phyloP scores from a whole-genome alignment of 2,329 filamentous ascomycete genomes.

The Diaporthe sp. region DNA sequence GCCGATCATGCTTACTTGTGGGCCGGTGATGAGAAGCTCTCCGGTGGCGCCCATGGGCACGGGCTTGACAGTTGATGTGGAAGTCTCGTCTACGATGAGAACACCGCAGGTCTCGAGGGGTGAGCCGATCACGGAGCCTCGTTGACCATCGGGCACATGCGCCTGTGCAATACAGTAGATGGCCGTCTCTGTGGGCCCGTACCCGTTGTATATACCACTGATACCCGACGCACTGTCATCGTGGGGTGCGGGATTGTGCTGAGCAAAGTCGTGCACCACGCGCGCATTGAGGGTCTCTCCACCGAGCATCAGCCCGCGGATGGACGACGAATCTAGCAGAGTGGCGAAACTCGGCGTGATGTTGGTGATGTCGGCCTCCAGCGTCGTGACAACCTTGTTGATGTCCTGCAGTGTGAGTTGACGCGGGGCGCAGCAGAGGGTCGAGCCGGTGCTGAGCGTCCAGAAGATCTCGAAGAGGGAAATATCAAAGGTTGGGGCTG shows the following conservation, averaged over 20 bases:
- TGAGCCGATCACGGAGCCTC: constrained; percentile 50
- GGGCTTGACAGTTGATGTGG: constrained; percentile 22
- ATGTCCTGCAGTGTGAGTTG: constrained; percentile 33
- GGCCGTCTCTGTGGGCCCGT: constrained; percentile 43
- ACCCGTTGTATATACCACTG: constrained; percentile 39
- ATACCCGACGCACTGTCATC: constrained; percentile 32
- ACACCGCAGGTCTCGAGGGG: constrained; percentile 48
- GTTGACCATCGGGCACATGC: constrained; percentile 37
- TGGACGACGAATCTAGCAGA: constrained; percentile 15
- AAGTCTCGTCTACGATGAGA: constrained; percentile 42
- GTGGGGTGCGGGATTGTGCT: constrained; percentile 21
- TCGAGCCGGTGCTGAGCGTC: constrained; percentile 26
- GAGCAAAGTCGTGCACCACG: constrained; percentile 46
- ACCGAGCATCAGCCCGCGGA: constrained; percentile 46
- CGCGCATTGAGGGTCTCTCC: constrained; percentile 47
- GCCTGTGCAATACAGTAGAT: constrained; percentile 40
- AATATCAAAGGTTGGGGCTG: constrained; percentile 34
- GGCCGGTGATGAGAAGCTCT: constrained; percentile 36
- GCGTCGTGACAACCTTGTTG: constrained; percentile 29
- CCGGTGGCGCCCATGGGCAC: constrained; percentile 36
- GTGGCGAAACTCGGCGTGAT: constrained; percentile 49
- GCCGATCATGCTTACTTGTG: constrained; percentile 36
- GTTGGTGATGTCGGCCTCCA: constrained; percentile 50
- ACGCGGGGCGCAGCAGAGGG: constrained; percentile 26
- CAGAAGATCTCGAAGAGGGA: constrained; percentile 30